These are phyloP conservation scores for Lichtheimia corymbifera DNA, from an alignment of 371 early-diverging fungal genomes.

Conservation along the genomic window DNA sequence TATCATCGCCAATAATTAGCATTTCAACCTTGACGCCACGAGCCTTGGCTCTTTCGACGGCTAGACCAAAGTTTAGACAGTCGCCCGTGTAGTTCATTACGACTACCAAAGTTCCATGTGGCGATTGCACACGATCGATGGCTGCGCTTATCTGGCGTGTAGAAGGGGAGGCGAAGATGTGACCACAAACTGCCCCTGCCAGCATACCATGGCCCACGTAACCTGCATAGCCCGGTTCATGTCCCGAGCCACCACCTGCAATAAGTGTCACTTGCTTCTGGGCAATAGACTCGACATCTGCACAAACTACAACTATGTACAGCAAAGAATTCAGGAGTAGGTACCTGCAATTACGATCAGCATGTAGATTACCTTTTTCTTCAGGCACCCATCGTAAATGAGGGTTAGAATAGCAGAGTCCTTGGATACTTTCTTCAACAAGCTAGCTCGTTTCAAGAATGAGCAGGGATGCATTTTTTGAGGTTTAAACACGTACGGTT, in stretches of 20 bases:
- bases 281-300: conserved; percentile 53
- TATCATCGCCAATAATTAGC: conserved; percentile 82
- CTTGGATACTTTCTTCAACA: conserved; percentile 39
- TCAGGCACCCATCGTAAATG: conserved; percentile 31
- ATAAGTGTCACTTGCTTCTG: conserved; percentile 71
- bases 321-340: neutral
- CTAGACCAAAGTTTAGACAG: conserved; percentile 78
- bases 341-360: neutral
- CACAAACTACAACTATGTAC: conserved; percentile 51
- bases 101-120: conserved; percentile 72
- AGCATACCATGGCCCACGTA: conserved; percentile 76
- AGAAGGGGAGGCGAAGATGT: conserved; percentile 83
- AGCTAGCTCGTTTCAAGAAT: conserved; percentile 16
- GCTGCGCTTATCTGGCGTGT: conserved; percentile 73
- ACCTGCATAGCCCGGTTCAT: conserved; percentile 83
- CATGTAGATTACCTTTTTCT: conserved; percentile 27
- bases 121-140: conserved; percentile 61
- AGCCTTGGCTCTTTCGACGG: conserved; percentile 77
- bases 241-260: conserved; percentile 84
- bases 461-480: neutral
- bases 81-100: conserved; percentile 90
- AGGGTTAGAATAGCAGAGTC: conserved; percentile 44
- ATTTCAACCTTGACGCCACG: conserved; percentile 66
- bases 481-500: conserved; percentile 16
- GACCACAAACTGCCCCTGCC: conserved; percentile 79